Evolutionary conservation across 2,329 filamentous ascomycete genomes (phyloP).

Genomic region (Trichophyton rubrum): DNA sequence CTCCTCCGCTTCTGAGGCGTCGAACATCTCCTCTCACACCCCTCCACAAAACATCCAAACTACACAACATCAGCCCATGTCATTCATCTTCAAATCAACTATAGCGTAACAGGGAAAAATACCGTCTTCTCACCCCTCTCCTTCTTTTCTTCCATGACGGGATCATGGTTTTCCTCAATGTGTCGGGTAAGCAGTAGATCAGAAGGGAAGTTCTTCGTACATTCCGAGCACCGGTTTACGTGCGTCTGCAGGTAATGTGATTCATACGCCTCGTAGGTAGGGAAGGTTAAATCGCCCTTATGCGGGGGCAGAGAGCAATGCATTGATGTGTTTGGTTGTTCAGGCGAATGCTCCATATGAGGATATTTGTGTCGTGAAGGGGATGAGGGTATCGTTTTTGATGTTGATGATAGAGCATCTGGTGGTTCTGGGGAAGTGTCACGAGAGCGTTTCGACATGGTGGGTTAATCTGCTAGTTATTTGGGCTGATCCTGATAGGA

Average conservation of each 20-base stretch:
- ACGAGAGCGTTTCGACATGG: constrained; percentile 51
- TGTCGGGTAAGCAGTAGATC: constrained; percentile 69
- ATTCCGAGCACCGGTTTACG: constrained; percentile 73
- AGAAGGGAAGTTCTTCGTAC: constrained; percentile 77
- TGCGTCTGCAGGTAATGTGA: constrained; percentile 72
- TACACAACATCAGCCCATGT: constrained; percentile 23
- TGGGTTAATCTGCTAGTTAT: constrained; percentile 19
- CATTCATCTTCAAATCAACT: background rate
- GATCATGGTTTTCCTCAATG: constrained; percentile 83
- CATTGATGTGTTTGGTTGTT: constrained; percentile 42
- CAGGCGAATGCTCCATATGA: constrained; percentile 35
- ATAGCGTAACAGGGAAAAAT: background rate
- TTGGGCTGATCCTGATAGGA: no score
- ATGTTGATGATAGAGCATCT: constrained; percentile 26
- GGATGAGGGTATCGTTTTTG: constrained; percentile 6
- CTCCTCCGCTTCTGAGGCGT: constrained; percentile 72
- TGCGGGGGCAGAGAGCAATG: constrained; percentile 74
- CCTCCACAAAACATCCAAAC: constrained; percentile 83
- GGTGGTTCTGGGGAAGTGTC: constrained; percentile 14
- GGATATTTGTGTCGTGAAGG: constrained; percentile 40
- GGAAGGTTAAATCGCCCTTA: constrained; percentile 55
- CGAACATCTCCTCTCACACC: constrained; percentile 71
- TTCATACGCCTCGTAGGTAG: constrained; percentile 69
- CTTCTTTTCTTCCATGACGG: constrained; percentile 56
- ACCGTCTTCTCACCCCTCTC: constrained; percentile 81